Evolutionary conservation across 768 basidiomycete genomes (phyloP).

Genomic region (Suillus luteus): DNA sequence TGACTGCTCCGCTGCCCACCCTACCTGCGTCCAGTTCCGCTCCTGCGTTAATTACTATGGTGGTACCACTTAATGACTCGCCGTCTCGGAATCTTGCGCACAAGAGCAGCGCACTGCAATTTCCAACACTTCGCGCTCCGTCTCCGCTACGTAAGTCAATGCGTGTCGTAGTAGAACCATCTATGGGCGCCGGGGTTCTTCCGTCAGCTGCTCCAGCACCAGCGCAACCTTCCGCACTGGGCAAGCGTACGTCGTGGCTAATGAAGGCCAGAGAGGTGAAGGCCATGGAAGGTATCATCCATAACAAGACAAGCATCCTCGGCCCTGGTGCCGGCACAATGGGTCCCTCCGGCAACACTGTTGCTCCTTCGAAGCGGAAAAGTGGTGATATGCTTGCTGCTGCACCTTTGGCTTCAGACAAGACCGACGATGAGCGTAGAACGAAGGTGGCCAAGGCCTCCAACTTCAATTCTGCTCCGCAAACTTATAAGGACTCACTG

Average conservation of each 20-base stretch:
- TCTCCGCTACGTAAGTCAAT: slow-evolving; percentile 71
- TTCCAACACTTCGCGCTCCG: slow-evolving; percentile 69
- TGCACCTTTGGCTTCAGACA: slow-evolving; percentile 17
- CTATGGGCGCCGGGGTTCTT: slow-evolving; percentile 30
- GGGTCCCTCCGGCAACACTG: slow-evolving; percentile 10
- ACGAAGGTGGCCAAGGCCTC: slow-evolving; percentile 51
- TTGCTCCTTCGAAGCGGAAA: slow-evolving; percentile 56
- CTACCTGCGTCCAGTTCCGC: slow-evolving; percentile 16
- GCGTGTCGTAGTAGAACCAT: slow-evolving; percentile 49
- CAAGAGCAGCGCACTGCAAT: slow-evolving; percentile 46
- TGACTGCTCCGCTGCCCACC: slow-evolving; percentile 27
- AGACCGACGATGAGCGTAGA: slow-evolving; percentile 45
- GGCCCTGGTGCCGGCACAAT: slow-evolving; percentile 8
- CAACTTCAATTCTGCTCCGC: slow-evolving; percentile 37
- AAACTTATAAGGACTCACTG: slow-evolving; percentile 14
- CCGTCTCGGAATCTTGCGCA: slow-evolving; percentile 31
- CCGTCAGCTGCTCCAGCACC: slow-evolving; percentile 38
- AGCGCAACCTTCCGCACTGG: slow-evolving; percentile 37
- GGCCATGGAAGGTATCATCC: slow-evolving; percentile 56
- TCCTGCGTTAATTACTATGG: slow-evolving; percentile 22
- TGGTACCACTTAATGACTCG: slow-evolving; percentile 39
- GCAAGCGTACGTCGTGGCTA: slow-evolving; percentile 80
- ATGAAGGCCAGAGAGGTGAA: slow-evolving; percentile 76
- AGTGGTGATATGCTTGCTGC: slow-evolving; percentile 51
- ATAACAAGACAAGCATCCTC: slow-evolving; percentile 31